A percentile compares a stretch with the other conserved stretches of the same genome.
Conservation (phyloP, 2,329 filamentous ascomycete species). For the Hirsutella minnesotensis region DNA sequence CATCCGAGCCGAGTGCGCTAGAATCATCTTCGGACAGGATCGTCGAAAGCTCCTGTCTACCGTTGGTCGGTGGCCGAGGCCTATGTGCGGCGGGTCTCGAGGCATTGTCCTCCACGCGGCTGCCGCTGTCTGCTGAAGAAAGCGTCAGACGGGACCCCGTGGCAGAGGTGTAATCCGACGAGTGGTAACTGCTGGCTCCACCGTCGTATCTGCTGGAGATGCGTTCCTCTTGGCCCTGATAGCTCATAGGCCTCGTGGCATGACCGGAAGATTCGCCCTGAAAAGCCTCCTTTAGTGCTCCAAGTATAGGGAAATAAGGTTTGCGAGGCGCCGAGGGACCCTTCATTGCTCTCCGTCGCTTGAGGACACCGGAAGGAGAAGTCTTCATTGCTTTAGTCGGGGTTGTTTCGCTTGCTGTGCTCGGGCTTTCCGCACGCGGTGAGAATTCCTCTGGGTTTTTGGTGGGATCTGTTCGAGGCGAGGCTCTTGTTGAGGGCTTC, state of each 20-base stretch:
- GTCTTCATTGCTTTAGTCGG: constrained; percentile 14
- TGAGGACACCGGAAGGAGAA: constrained; percentile 30
- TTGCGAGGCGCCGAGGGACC: constrained; percentile 36
- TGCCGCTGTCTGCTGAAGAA: background rate
- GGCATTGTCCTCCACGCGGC: background rate
- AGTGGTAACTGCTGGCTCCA: constrained; percentile 8
- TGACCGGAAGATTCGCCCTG: constrained; percentile 45
- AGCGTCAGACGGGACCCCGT: background rate
- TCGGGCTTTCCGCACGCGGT: background rate
- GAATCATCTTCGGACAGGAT: constrained; percentile 41
- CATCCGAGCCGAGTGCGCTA: constrained; percentile 33
- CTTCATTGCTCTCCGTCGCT: constrained; percentile 44
- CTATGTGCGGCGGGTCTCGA: constrained; percentile 20
- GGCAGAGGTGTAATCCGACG: constrained; percentile 7
- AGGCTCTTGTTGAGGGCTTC: background rate
- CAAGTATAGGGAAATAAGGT: constrained; percentile 36
- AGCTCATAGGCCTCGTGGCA: constrained; percentile 31
- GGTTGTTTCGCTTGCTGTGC: constrained; percentile 11
- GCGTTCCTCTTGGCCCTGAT: constrained; percentile 35
- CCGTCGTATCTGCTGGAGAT: constrained; percentile 13
- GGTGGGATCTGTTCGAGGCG: constrained; percentile 1
- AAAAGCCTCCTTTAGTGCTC: constrained; percentile 49
- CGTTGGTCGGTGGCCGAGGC: constrained; percentile 38
- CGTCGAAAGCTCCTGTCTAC: constrained; percentile 43
- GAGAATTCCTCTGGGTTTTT: constrained; percentile 4